Percentiles rank a stretch among this genome's conserved stretches.
Conservation (phyloP, 768 basidiomycete genomes). For the Xanthoconium stramineum region DNA sequence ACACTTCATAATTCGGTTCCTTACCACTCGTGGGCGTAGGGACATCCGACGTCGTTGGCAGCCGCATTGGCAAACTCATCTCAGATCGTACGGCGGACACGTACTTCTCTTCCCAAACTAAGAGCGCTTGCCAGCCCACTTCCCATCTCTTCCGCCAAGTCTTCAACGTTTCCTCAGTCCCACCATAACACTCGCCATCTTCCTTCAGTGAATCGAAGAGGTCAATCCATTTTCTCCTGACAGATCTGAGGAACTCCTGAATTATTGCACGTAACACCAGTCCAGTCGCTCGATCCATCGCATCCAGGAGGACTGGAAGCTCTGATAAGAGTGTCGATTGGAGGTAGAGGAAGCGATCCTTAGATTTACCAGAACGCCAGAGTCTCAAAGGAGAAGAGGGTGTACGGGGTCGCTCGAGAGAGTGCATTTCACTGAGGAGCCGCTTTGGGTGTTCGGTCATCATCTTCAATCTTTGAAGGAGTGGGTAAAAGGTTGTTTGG, state of each 20-base stretch:
- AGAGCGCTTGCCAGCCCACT: slow-evolving; percentile 15
- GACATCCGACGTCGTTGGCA: not conserved
- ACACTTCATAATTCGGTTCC: not conserved
- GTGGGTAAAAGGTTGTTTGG: slow-evolving; percentile 46
- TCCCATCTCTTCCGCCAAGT: slow-evolving; percentile 64
- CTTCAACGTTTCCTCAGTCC: slow-evolving; percentile 56
- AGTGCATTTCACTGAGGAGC: slow-evolving; percentile 63
- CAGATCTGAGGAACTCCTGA: slow-evolving; percentile 39
- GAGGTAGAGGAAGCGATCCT: slow-evolving; percentile 55
- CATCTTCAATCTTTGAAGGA: slow-evolving; percentile 51
- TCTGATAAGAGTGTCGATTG: slow-evolving; percentile 64
- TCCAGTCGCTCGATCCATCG: slow-evolving; percentile 54
- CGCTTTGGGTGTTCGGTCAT: slow-evolving; percentile 55
- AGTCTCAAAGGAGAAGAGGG: slow-evolving; percentile 38
- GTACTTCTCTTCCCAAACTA: not conserved
- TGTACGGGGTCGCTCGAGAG: slow-evolving; percentile 63
- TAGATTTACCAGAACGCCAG: slow-evolving; percentile 44
- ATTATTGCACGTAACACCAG: slow-evolving; percentile 46
- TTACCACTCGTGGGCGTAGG: not conserved
- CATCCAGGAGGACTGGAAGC: slow-evolving; percentile 56
- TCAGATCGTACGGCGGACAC: not conserved
- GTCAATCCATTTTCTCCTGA: slow-evolving; percentile 59
- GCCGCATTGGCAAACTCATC: not conserved
- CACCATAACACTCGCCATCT: slow-evolving; percentile 60
- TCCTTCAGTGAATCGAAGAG: slow-evolving; percentile 71